Evolutionary conservation across 805 yeast species (phyloP).

Genomic region (Zygoascus ofunaensis): DNA sequence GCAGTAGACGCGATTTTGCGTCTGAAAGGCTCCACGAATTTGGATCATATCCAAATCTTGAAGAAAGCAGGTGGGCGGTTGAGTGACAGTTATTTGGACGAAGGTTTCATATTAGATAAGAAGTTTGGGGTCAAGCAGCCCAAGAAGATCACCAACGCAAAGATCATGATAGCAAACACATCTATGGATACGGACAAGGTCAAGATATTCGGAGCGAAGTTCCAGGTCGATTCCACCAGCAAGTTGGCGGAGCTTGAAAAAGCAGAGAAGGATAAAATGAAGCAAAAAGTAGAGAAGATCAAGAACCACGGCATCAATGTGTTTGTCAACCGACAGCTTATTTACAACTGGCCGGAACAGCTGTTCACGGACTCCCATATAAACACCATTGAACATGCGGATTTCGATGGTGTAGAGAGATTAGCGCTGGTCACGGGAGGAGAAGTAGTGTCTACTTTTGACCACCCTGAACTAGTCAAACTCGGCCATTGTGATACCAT

Average conservation of each 20-base stretch:
- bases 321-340: slow-evolving; percentile 91
- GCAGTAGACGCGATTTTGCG: slow-evolving; percentile 93
- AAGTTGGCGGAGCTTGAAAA: slow-evolving; percentile 89
- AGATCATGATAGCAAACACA: slow-evolving; percentile 87
- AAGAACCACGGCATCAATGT: slow-evolving; percentile 78
- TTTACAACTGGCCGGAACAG: slow-evolving; percentile 97
- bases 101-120: slow-evolving; percentile 88
- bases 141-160: slow-evolving; percentile 70
- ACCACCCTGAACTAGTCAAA: slow-evolving; percentile 75
- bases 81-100: slow-evolving; percentile 87
- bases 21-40: slow-evolving; percentile 75
- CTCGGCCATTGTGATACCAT: slow-evolving; percentile 82
- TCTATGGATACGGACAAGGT: slow-evolving; percentile 93
- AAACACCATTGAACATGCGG: slow-evolving; percentile 95
- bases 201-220: slow-evolving; percentile 94
- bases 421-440: slow-evolving; percentile 96
- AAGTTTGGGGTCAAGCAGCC: slow-evolving; percentile 93
- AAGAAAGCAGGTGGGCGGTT: slow-evolving; percentile 90
- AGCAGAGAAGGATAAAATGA: slow-evolving; percentile 93
- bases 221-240: slow-evolving; percentile 89
- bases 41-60: slow-evolving; percentile 87
- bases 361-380: slow-evolving; percentile 79
- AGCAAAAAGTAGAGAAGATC: slow-evolving; percentile 77
- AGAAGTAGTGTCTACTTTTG: slow-evolving; percentile 95
- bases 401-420: slow-evolving; percentile 95